Conservation (phyloP, 768 basidiomycete species). For the Suillus spraguei region DNA sequence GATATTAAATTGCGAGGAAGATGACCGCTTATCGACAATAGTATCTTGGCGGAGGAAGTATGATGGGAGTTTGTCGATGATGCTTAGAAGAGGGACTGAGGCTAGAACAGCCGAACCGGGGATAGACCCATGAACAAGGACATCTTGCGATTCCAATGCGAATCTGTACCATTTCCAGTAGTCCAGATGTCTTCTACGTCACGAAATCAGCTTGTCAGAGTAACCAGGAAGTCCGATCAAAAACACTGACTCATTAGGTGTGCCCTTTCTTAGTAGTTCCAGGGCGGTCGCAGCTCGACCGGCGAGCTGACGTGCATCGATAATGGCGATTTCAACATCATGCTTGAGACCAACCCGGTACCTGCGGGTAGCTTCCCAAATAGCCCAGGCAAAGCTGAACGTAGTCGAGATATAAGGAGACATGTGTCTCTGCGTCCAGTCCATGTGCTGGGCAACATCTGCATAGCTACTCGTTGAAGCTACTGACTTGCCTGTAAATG, state of each 20-base stretch:
- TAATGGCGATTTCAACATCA: constrained; percentile 76
- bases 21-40: constrained; percentile 29
- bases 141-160: constrained; percentile 75
- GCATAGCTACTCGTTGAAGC: constrained; percentile 46
- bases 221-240: background rate
- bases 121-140: constrained; percentile 70
- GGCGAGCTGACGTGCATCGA: constrained; percentile 64
- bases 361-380: constrained; percentile 82
- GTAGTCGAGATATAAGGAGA: constrained; percentile 77
- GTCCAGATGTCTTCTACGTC: constrained; percentile 54
- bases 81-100: constrained; percentile 65
- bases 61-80: constrained; percentile 70
- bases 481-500: constrained; percentile 32
- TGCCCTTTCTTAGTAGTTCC: constrained; percentile 57
- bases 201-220: constrained; percentile 6
- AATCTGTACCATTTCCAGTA: constrained; percentile 81
- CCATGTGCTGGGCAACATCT: constrained; percentile 71
- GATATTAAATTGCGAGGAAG: constrained; percentile 36
- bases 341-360: constrained; percentile 74
- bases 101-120: constrained; percentile 66
- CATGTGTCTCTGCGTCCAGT: constrained; percentile 72
- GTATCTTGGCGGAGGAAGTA: constrained; percentile 56
- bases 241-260: constrained; percentile 54
- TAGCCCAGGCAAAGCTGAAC: constrained; percentile 80
- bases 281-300: constrained; percentile 65